Evolutionary conservation across 1,284 basidiomycete genomes (phyloP).

Genomic region (Sanghuangporus baumii): DNA sequence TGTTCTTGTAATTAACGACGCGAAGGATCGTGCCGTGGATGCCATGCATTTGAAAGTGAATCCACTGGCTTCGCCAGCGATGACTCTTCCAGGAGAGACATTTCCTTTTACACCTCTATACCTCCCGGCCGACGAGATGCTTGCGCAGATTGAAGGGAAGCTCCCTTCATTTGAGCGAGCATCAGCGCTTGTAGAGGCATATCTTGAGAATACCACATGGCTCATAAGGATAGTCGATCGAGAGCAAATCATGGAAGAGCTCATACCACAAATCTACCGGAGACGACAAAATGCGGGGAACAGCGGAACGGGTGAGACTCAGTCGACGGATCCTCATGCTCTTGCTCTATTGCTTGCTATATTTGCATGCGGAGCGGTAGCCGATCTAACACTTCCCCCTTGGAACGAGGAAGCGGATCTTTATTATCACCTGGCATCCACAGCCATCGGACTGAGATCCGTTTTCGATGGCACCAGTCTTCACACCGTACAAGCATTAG

Average conservation of each 20-base stretch:
- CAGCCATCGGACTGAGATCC: slow-evolving; percentile 21
- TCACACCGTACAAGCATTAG: slow-evolving; percentile 8
- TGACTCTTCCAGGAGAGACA: neutral
- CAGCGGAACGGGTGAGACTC: too few relatives aligned
- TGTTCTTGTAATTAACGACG: neutral
- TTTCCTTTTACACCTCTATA: slow-evolving; percentile 5
- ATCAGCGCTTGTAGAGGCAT: slow-evolving; percentile 22
- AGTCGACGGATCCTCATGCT: slow-evolving; percentile 1
- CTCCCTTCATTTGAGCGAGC: slow-evolving; percentile 20
- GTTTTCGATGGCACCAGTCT: slow-evolving; percentile 21
- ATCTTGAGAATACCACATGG: slow-evolving; percentile 24
- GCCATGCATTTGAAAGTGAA: neutral
- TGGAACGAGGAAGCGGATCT: slow-evolving; percentile 23
- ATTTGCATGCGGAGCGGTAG: slow-evolving; percentile 20
- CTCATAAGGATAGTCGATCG: slow-evolving; percentile 17
- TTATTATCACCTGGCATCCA: slow-evolving; percentile 22
- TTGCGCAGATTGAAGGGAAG: slow-evolving; percentile 6
- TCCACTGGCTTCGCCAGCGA: neutral
- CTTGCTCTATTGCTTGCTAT: slow-evolving; percentile 20
- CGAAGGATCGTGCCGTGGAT: neutral
- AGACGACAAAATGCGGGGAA: neutral
- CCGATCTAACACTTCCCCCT: slow-evolving; percentile 22
- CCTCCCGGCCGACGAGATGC: slow-evolving; percentile 1
- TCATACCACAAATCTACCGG: slow-evolving; percentile 9
- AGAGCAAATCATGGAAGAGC: slow-evolving; percentile 18